phyloP scores from a whole-genome alignment of 106 monocot genomes.

The Amphibolis antarctica region DNA sequence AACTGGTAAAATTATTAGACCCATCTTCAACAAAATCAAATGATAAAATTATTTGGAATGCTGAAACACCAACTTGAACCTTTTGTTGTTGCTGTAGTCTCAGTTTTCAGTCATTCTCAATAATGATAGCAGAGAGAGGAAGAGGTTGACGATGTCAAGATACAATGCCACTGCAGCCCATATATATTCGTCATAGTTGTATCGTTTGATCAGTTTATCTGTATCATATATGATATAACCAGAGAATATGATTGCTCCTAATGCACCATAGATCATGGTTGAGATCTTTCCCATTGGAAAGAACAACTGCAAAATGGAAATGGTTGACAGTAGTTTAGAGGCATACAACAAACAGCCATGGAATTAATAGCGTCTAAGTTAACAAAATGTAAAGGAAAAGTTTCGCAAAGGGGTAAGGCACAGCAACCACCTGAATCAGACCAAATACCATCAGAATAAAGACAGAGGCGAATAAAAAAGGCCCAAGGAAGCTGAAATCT shows the following conservation, averaged over 20 bases:
- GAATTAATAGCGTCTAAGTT: too few species aligned
- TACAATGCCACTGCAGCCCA: constrained; percentile 89
- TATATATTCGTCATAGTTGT: constrained; percentile 86
- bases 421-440: constrained; percentile 87
- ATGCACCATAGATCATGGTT: constrained; percentile 45
- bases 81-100: too few species aligned
- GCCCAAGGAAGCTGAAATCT: constrained; percentile 88
- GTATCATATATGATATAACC: constrained; percentile 83
- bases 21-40: too few species aligned
- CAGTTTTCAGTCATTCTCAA: too few species aligned
- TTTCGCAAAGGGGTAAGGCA: too few species aligned
- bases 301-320: constrained; percentile 35
- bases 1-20: too few species aligned
- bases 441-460: constrained; percentile 53
- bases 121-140: constrained; percentile 61
- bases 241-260: constrained; percentile 76
- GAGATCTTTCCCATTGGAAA: constrained; percentile 62
- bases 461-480: constrained; percentile 58
- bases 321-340: too few species aligned
- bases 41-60: too few species aligned
- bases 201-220: constrained; percentile 85
- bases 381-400: too few species aligned
- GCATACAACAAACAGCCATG: too few species aligned
- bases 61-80: too few species aligned
- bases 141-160: constrained; percentile 89